Conservation (phyloP, 768 basidiomycete genomes). For the Leucocoprinus sp. region DNA sequence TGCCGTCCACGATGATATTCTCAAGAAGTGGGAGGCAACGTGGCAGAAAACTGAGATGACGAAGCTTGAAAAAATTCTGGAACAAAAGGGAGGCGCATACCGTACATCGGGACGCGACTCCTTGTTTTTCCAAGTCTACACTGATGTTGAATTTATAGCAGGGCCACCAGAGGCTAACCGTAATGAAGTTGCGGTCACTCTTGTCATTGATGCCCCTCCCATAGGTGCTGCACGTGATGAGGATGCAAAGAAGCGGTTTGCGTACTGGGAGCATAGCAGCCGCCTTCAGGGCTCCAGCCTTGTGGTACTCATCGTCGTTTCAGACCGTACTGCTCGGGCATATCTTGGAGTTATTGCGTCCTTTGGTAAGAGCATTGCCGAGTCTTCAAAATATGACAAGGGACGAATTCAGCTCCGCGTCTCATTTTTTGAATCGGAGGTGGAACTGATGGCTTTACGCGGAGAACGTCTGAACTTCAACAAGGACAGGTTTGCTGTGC, state of each 20-base stretch:
- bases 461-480: conserved; percentile 15
- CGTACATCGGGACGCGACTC: conserved; percentile 35
- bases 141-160: conserved; percentile 39
- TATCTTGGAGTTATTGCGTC: conserved; percentile 49
- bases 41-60: conserved; percentile 19
- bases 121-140: conserved; percentile 57
- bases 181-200: neutral
- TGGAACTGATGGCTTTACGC: conserved; percentile 40
- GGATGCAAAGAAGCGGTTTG: conserved; percentile 27
- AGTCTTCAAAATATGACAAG: conserved; percentile 27
- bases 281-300: conserved; percentile 51
- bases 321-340: conserved; percentile 25
- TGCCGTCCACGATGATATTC: conserved; percentile 31
- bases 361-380: conserved; percentile 33
- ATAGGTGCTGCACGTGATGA: conserved; percentile 39
- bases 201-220: conserved; percentile 37
- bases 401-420: conserved; percentile 38
- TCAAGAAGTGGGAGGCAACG: neutral
- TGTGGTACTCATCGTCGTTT: conserved; percentile 50
- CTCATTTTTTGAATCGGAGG: conserved; percentile 53
- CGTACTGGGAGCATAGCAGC: conserved; percentile 60
- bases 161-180: conserved; percentile 34
- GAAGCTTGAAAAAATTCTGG: conserved; percentile 36
- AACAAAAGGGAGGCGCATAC: conserved; percentile 53
- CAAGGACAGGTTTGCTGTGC: conserved; percentile 20